Evolutionary conservation across 208 protist species (phyloP), one percentile per base, ranked within the genome.

Genomic region (Cochliopodium minus): DNA sequence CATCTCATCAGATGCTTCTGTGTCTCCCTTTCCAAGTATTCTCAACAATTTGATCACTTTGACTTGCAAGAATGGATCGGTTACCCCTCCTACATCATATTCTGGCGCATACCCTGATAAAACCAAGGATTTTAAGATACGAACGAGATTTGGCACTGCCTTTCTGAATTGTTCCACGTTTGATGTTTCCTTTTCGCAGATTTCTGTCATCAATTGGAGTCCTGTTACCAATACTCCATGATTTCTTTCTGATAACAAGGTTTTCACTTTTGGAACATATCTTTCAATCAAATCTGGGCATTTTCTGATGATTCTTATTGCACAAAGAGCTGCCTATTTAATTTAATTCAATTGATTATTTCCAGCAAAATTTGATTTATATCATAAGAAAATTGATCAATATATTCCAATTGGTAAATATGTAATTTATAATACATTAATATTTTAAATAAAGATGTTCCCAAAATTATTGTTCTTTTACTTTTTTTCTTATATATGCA

Each of bases 61-160:
- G 36, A 93, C 82, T 75, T 98, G 94, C 10, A 98, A 68, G 69
- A 98, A 99, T 0, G 95, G 95, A 69, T 98, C 90, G 0, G 84
- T 82, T 40, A 98, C 82, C 34, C 90, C 92, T 23, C 60, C 42
- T 10, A 98, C 78, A 70, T 97, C 89, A 61, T 90, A 69, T 35
- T 97, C 91, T 10, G 86, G 82, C 22, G 81, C 72, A 55, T 83
- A 90, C 20, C 86, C 80, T 5, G 82, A 89, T 7, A 87, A 71
- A 47, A 96, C 76, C 23, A 99, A 74, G 23, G 73, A 78, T 66
- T 95, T 96, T 43, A 99, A 74, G 22, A 87, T 62, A 26, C 79
- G 75, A 30, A 96, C 83, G 2, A 94, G 82, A 30, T 67, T 54
- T 28, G 87, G 85, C 9, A 94, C 83, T 17, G 85, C 65, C 50